Base-by-base conservation (phyloP, 1,284 basidiomycete species). In the Leccinum pachyderme region DNA sequence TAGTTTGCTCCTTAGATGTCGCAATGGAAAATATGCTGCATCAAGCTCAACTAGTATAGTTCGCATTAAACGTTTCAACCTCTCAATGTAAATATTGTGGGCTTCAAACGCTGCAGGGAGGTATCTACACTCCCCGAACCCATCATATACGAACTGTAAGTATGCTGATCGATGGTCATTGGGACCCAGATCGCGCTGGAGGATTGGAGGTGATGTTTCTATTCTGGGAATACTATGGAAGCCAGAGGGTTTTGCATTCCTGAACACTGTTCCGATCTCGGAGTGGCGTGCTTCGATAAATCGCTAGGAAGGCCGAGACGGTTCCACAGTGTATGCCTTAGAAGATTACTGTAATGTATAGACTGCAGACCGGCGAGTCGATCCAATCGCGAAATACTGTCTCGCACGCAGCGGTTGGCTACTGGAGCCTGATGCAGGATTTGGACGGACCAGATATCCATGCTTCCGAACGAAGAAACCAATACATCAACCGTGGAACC, bases 181-280 rank as follows among this genome's bases (percentile, higher is more conserved):
- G 15, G 9, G 77, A 37, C 35, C n/a, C n/a, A n/a, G n/a, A n/a
- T n/a, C n/a, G n/a, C n/a, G n/a, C n/a, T n/a, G n/a, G 65, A 70
- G 13, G 83, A 87, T 59, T 82, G 83, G 1, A 87, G 67, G 70
- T 85, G 37, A 71, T 75, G 22, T 37, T 15, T 4, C 8, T 76
- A 81, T 58, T 65, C 77, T 22, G 83, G 81, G 7, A 68, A 82
- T 1, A 37, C n/a, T n/a, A n/a, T n/a, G n/a, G n/a, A n/a, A n/a
- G n/a, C n/a, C n/a, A 75, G 74, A 9, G 77, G 78, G 77, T 79
- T 77, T 63, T 80, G 82, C 75, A 76, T 82, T 60, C 82, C 83
- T 76, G 29, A 33, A 48, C 29, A 12, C 7, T 43, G 56, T 44
- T 52, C 28, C 29, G 46, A 22, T 49, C 18, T 39, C 37, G 18